phyloP scores from a whole-genome alignment of 345 rosid genomes.

The Brassica nigra region DNA sequence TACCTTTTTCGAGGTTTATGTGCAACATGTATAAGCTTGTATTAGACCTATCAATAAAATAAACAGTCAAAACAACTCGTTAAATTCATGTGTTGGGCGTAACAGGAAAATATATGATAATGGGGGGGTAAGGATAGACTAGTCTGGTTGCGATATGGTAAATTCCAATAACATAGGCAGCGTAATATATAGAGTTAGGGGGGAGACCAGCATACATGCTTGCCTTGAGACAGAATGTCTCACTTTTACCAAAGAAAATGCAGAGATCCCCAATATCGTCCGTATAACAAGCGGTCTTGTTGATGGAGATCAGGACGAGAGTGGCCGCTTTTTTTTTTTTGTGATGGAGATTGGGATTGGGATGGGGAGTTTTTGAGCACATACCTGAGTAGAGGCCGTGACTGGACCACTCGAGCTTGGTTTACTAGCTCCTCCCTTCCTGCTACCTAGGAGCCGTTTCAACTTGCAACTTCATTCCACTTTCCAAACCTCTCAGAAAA shows the following conservation, averaged over 20 bases:
- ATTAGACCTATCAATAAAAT: background rate
- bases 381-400: background rate
- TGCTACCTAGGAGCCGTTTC: background rate
- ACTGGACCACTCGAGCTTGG: background rate
- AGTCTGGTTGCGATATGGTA: background rate
- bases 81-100: background rate
- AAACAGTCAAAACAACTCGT: background rate
- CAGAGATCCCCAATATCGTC: background rate
- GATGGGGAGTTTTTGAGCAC: background rate
- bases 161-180: background rate
- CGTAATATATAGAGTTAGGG: background rate
- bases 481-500: background rate
- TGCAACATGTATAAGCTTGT: background rate
- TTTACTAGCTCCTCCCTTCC: background rate
- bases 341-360: background rate
- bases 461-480: background rate
- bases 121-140: background rate
- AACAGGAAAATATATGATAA: background rate
- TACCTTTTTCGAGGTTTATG: background rate
- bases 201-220: background rate
- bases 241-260: background rate
- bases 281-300: background rate
- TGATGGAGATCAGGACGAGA: background rate
- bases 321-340: background rate
- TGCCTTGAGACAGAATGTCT: background rate